Percentiles rank a stretch among this genome's conserved stretches.
These are phyloP conservation scores for Xylaria sp. DNA, from an alignment of 495 filamentous ascomycete genomes.

Conservation along the genomic window DNA sequence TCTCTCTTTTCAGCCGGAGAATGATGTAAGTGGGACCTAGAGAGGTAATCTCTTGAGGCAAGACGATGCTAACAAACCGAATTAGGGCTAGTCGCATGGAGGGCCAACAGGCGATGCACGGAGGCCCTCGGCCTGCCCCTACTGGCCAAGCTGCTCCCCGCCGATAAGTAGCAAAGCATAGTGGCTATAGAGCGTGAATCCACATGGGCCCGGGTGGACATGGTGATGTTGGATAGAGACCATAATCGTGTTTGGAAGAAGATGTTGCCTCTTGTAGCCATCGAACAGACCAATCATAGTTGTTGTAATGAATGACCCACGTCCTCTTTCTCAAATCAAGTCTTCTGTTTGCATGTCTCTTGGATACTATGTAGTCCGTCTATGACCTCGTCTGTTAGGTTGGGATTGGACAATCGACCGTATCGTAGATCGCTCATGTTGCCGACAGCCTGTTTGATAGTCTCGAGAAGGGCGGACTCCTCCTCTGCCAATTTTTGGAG, in stretches of 20 bases:
- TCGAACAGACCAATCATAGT: slow-evolving; percentile 11
- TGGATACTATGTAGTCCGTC: slow-evolving; percentile 69
- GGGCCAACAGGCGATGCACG: slow-evolving; percentile 34
- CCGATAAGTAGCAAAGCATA: slow-evolving; percentile 25
- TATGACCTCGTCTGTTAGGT: slow-evolving; percentile 65
- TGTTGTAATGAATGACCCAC: slow-evolving; percentile 26
- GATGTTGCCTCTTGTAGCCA: not conserved
- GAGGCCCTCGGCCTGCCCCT: slow-evolving; percentile 35
- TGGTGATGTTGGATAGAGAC: not conserved
- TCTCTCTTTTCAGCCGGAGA: slow-evolving; percentile 80
- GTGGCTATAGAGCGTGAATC: not conserved
- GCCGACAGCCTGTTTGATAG: slow-evolving; percentile 68
- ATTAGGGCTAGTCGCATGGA: slow-evolving; percentile 44
- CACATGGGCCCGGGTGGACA: not conserved
- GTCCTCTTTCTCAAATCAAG: slow-evolving; percentile 36
- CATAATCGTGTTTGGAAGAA: not conserved
- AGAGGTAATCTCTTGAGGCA: not conserved
- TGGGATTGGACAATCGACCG: slow-evolving; percentile 70
- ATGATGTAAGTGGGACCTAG: slow-evolving; percentile 77
- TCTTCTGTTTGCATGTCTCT: slow-evolving; percentile 63
- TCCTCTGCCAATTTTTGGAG: slow-evolving; percentile 69
- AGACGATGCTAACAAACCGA: slow-evolving; percentile 12
- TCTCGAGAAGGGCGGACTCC: slow-evolving; percentile 63
- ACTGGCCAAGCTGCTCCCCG: slow-evolving; percentile 42
- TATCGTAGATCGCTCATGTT: slow-evolving; percentile 84